Evolutionary conservation across 2,329 filamentous ascomycete genomes (phyloP).

Genomic region (Sordariomycetes sp.): DNA sequence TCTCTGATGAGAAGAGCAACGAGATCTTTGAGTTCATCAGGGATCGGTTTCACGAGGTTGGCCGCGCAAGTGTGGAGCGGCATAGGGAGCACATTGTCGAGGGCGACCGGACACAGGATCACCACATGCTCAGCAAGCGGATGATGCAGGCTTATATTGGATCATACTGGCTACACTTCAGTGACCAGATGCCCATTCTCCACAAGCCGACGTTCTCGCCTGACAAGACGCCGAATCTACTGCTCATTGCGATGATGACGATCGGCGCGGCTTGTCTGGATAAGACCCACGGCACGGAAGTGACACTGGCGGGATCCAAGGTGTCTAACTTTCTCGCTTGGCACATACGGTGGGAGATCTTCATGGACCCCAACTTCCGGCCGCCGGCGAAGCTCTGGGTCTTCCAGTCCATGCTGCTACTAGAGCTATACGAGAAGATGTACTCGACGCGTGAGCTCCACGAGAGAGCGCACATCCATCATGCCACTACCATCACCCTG

Average conservation of each 20-base stretch:
- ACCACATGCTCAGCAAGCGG: constrained; percentile 62
- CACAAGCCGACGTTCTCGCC: constrained; percentile 90
- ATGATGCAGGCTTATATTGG: constrained; percentile 95
- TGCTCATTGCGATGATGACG: constrained; percentile 80
- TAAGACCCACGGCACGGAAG: constrained; percentile 59
- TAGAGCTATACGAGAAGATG: constrained; percentile 97
- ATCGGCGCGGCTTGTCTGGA: constrained; percentile 87
- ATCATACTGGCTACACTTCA: constrained; percentile 92
- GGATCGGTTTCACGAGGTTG: constrained; percentile 67
- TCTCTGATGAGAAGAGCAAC: constrained; percentile 79
- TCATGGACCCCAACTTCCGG: constrained; percentile 79
- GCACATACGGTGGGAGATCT: constrained; percentile 92
- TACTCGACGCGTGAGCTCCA: constrained; percentile 86
- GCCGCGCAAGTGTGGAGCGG: constrained; percentile 59
- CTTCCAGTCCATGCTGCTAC: constrained; percentile 77
- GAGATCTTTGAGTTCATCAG: constrained; percentile 74
- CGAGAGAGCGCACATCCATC: constrained; percentile 90
- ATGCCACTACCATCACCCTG: constrained; percentile 85
- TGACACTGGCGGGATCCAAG: constrained; percentile 65
- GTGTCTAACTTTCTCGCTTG: constrained; percentile 83
- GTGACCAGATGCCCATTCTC: constrained; percentile 84
- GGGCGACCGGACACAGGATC: constrained; percentile 56
- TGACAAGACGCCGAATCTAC: constrained; percentile 70
- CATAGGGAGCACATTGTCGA: constrained; percentile 67
- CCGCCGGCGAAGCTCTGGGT: constrained; percentile 93